Evolutionary conservation across 2,329 filamentous ascomycete species (phyloP).

Genomic region (Arthrobotrys musiformis): DNA sequence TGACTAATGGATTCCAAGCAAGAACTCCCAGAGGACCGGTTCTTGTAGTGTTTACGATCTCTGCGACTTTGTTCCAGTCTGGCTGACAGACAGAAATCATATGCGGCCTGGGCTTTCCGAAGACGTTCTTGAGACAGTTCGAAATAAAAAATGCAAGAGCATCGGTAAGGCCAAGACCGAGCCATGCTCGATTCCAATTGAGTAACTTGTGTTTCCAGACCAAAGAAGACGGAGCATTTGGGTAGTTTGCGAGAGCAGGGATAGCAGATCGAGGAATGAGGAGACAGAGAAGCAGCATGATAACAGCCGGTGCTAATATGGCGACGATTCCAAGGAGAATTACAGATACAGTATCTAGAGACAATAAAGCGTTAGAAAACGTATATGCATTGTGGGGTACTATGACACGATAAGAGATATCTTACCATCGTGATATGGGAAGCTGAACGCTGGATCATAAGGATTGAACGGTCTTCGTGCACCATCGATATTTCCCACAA

Average conservation of each 20-base stretch:
- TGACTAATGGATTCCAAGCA: conserved; percentile 75
- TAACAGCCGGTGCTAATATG: conserved; percentile 30
- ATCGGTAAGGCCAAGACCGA: conserved; percentile 80
- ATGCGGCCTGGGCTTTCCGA: conserved; percentile 74
- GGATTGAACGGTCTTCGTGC: conserved; percentile 52
- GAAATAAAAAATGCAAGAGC: conserved; percentile 82
- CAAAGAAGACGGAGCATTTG: conserved; percentile 68
- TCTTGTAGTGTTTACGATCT: conserved; percentile 71
- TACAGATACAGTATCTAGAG: conserved; percentile 45
- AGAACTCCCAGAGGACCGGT: conserved; percentile 67
- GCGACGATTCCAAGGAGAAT: conserved; percentile 25
- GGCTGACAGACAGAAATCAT: conserved; percentile 78
- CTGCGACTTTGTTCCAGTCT: conserved; percentile 72
- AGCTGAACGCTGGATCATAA: conserved; percentile 51
- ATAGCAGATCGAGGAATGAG: conserved; percentile 37
- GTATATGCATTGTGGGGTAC: not conserved
- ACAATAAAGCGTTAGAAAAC: not conserved
- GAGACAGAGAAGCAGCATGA: conserved; percentile 42
- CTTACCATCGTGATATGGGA: conserved; percentile 53
- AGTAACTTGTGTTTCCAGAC: conserved; percentile 86
- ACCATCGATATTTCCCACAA: conserved; percentile 46
- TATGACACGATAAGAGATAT: not conserved
- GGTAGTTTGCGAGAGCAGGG: conserved; percentile 36
- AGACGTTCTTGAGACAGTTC: conserved; percentile 81
- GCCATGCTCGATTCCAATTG: conserved; percentile 87